These are phyloP conservation scores for Turritis glabra DNA, from an alignment of 345 rosid genomes.

Conservation along the genomic window DNA sequence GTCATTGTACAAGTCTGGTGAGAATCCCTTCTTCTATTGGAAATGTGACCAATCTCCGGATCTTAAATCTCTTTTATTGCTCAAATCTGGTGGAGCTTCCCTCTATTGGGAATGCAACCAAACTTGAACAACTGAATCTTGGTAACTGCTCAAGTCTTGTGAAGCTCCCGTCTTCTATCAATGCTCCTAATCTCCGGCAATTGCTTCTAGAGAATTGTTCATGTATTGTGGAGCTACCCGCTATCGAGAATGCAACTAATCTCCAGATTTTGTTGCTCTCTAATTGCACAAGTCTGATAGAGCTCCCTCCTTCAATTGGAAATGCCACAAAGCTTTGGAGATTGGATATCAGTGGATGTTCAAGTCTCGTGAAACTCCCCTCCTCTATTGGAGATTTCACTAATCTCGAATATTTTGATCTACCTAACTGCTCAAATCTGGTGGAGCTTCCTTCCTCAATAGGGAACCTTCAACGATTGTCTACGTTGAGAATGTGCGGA, in stretches of 20 bases:
- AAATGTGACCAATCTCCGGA: rapidly evolving
- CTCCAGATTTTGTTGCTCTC: rapidly evolving
- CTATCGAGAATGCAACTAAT: not conserved
- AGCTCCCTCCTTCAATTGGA: not conserved
- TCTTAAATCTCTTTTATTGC: not conserved
- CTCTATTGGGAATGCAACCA: not conserved
- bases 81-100: not conserved
- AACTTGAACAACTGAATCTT: not conserved
- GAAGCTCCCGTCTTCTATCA: not conserved
- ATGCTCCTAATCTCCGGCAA: not conserved
- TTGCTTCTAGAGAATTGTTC: not conserved
- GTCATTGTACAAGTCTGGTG: not conserved
- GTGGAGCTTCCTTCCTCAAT: not conserved
- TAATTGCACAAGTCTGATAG: not conserved
- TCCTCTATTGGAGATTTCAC: not conserved
- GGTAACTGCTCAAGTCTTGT: not conserved
- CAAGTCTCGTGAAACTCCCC: not conserved
- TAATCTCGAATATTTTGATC: not conserved
- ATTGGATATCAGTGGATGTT: not conserved
- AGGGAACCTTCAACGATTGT: not conserved
- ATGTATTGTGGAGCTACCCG: not conserved
- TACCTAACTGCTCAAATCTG: not conserved
- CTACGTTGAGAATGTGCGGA: not conserved
- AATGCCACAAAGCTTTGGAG: rapidly evolving
- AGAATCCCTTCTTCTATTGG: not conserved